phyloP scores from a whole-genome alignment of 805 yeast genomes.

The Gaillardinia entomophila region DNA sequence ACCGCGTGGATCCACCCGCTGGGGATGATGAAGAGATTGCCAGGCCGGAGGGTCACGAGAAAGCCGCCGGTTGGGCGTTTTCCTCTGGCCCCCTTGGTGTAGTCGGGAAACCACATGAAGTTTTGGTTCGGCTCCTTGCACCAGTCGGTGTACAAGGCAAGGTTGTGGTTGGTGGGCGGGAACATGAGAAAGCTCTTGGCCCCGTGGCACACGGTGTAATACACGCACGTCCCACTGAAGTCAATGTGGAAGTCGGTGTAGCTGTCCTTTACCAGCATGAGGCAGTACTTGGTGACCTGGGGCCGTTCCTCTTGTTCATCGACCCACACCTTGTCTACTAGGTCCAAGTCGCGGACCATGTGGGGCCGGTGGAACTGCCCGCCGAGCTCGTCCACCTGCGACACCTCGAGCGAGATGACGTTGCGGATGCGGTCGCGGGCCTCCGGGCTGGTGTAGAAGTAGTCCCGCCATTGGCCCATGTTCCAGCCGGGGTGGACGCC shows the following conservation, averaged over 20 bases:
- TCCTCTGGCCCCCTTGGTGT: slow-evolving; percentile 25
- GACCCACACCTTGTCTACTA: slow-evolving; percentile 65
- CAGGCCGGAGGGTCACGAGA: slow-evolving; percentile 47
- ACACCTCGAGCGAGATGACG: slow-evolving; percentile 77
- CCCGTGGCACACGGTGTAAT: slow-evolving; percentile 78
- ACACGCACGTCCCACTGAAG: slow-evolving; percentile 90
- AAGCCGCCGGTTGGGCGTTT: slow-evolving; percentile 39
- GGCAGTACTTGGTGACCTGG: slow-evolving; percentile 67
- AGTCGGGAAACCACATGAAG: slow-evolving; percentile 58
- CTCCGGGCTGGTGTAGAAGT: slow-evolving; percentile 42
- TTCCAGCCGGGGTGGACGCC: slow-evolving; percentile 60
- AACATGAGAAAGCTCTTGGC: slow-evolving; percentile 66
- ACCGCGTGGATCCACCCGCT: slow-evolving; percentile 95
- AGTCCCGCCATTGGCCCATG: slow-evolving; percentile 67
- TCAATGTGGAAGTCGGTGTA: slow-evolving; percentile 90
- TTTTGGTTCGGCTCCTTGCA: slow-evolving; percentile 60
- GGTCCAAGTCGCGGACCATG: slow-evolving; percentile 59
- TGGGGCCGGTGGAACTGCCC: slow-evolving; percentile 52
- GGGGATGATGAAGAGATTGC: slow-evolving; percentile 79
- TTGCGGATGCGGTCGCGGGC: slow-evolving; percentile 65
- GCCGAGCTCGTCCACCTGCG: slow-evolving; percentile 46
- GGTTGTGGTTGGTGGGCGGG: slow-evolving; percentile 68
- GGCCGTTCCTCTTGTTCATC: slow-evolving; percentile 36
- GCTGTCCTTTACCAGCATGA: slow-evolving; percentile 78
- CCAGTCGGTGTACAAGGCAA: slow-evolving; percentile 65